Percentiles rank a stretch among this genome's conserved stretches.
phyloP scores from a whole-genome alignment of 1,284 basidiomycete genomes.

The Cryptococcus maquisensis region DNA sequence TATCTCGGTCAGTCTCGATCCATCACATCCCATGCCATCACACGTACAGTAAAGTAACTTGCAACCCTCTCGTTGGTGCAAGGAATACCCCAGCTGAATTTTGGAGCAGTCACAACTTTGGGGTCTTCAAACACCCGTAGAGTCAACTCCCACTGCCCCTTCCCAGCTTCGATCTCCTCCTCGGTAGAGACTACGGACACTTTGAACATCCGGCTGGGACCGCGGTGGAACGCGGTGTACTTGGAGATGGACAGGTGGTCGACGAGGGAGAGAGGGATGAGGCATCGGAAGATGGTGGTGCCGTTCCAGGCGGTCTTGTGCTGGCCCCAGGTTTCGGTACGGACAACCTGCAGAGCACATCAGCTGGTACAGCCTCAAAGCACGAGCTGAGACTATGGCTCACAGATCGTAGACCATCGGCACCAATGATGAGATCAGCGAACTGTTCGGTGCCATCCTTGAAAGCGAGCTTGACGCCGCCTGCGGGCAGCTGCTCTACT shows the following conservation, averaged over 20 bases:
- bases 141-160: slow-evolving; percentile 15
- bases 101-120: background rate
- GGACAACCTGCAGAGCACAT: too few species aligned
- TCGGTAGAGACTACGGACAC: slow-evolving; percentile 1
- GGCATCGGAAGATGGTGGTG: slow-evolving; percentile 15
- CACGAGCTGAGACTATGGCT: too few species aligned
- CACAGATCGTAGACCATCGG: slow-evolving; percentile 36
- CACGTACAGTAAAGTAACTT: slow-evolving; percentile 6
- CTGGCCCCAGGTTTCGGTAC: background rate
- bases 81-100: slow-evolving; percentile 10
- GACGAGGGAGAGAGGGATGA: slow-evolving; percentile 8
- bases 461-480: slow-evolving; percentile 20
- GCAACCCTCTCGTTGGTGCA: slow-evolving; percentile 6
- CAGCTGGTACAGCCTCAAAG: too few species aligned
- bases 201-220: slow-evolving; percentile 2
- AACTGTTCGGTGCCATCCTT: slow-evolving; percentile 18
- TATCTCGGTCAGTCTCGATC: background rate
- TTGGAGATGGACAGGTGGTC: slow-evolving; percentile 5
- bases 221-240: slow-evolving; percentile 6
- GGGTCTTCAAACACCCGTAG: slow-evolving; percentile 4
- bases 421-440: slow-evolving; percentile 32
- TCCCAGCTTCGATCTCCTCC: slow-evolving; percentile 3
- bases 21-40: background rate
- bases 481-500: slow-evolving; percentile 8
- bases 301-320: slow-evolving; percentile 7